These are phyloP conservation scores for Neobulgaria alba DNA, from an alignment of 2,329 filamentous ascomycete genomes.

Conservation along the genomic window DNA sequence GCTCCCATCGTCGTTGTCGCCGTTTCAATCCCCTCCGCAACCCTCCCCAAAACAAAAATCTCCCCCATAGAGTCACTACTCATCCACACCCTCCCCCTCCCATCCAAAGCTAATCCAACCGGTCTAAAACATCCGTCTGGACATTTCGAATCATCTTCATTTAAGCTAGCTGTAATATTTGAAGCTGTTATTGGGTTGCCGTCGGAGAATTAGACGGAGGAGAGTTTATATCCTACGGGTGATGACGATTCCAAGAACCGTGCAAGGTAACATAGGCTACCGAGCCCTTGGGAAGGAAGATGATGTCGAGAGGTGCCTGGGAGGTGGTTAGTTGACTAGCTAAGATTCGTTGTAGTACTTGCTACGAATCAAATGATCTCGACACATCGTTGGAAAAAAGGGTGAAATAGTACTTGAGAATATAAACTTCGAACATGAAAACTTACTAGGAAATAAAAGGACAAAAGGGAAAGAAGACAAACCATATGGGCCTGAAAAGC, in stretches of 20 bases:
- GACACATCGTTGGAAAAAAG: no score
- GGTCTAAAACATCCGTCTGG: conserved; percentile 53
- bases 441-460: background rate
- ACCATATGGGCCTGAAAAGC: conserved; percentile 11
- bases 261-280: conserved; percentile 11
- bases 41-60: conserved; percentile 9
- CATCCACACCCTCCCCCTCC: conserved; percentile 12
- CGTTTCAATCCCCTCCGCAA: background rate
- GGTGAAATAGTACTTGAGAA: no score
- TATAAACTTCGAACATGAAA: no score
- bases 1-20: no score
- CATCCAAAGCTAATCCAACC: conserved; percentile 46
- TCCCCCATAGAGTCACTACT: conserved; percentile 15
- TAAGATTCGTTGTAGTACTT: background rate
- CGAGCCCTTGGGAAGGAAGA: conserved; percentile 9
- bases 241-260: conserved; percentile 41
- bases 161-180: conserved; percentile 42
- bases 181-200: conserved; percentile 35
- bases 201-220: conserved; percentile 32
- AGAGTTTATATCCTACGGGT: conserved; percentile 40
- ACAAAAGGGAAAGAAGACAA: background rate
- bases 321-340: background rate
- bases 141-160: conserved; percentile 43
- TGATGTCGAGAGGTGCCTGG: conserved; percentile 10
- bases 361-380: no score